Evolutionary conservation across 2,329 filamentous ascomycete species (phyloP), one percentile per base, ranked within the genome.

Genomic region (Chaetomiaceae sp.): DNA sequence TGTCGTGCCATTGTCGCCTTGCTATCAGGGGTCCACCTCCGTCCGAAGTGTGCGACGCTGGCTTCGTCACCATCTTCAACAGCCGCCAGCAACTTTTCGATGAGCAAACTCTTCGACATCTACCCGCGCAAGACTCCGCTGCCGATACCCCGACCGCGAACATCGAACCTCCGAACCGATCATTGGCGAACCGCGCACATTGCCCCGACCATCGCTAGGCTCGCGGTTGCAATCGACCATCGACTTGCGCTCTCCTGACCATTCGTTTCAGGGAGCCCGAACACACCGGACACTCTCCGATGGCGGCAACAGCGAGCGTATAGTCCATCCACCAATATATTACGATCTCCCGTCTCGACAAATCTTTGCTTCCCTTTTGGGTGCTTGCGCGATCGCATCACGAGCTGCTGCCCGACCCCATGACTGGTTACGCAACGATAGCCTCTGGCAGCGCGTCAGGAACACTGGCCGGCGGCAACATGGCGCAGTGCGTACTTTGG

Each of bases 361-460:
- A 25, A 15, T 5, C 20, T 23, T 22, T 27, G 9, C 27, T 15
- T 4, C 17, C 14, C 42, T 11, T 27, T 29, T 8, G 8, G 8
- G 23, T 11, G 19, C 27, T 12, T 22, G 8, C 12, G 25, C 25
- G 15, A 22, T 22, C 31, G 14, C n/a, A 17, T 25, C 14, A 12
- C 12, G 27, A 40, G 45, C 43, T 55, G 34, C 43, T 8, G 33
- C 25, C 47, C 19, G 68, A 70, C 69, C 49, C 12, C 71, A 82
- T 82, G 80, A 75, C 76, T 66, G 76, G 75, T 61, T 81, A 82
- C 65, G 75, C 73, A 50, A 76, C 74, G 51, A 76, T 82, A 56
- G 66, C 75, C 67, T 69, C 78, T 75, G 75, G 71, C 66, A 73
- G 66, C 65, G 66, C 69, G 67, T 69, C 71, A 27, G 64, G 62